These are phyloP conservation scores for Colletotrichum eleusines DNA, from an alignment of 2,329 filamentous ascomycete species.

Conservation along the genomic window DNA sequence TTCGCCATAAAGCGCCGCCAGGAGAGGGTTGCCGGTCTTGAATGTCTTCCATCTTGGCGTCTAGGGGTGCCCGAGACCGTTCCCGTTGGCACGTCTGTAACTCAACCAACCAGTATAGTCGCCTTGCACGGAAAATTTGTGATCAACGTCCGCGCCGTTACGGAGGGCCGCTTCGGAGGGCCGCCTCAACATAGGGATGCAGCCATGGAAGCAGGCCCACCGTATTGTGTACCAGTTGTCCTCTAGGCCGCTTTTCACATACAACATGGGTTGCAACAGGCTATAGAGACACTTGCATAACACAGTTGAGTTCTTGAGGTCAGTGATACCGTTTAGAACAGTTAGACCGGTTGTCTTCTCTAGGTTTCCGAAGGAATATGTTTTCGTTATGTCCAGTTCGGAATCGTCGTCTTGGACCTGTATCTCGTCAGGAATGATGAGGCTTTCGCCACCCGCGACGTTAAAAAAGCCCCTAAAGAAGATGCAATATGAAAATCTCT, in stretches of 20 bases:
- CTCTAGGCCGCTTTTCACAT: not conserved
- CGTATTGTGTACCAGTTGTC: constrained; percentile 23
- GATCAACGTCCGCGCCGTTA: constrained; percentile 5
- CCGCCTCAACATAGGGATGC: not conserved
- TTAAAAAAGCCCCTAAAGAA: not conserved
- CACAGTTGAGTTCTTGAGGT: constrained; percentile 12
- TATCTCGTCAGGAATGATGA: not conserved
- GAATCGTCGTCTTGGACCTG: not conserved
- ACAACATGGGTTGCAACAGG: not conserved
- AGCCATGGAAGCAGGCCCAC: constrained; percentile 15
- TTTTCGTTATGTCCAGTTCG: not conserved
- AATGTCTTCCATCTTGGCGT: not conserved
- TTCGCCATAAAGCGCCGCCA: constrained; percentile 18
- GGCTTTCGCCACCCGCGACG: not conserved
- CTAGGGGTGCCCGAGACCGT: not conserved
- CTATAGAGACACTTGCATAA: constrained; percentile 9
- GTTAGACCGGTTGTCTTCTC: not conserved
- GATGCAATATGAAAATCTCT: constrained; percentile 5
- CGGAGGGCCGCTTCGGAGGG: not conserved
- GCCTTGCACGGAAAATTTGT: not conserved
- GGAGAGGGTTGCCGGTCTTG: constrained; percentile 9
- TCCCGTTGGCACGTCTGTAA: not conserved
- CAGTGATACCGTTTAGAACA: not conserved
- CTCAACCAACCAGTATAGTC: not conserved
- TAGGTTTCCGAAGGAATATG: not conserved